A percentile compares a stretch with the other conserved stretches of the same genome.
These are phyloP conservation scores for Pseudisothecium myosuroides DNA, from an alignment of 225 moss, liverwort and hornwort genomes.

Conservation along the genomic window DNA sequence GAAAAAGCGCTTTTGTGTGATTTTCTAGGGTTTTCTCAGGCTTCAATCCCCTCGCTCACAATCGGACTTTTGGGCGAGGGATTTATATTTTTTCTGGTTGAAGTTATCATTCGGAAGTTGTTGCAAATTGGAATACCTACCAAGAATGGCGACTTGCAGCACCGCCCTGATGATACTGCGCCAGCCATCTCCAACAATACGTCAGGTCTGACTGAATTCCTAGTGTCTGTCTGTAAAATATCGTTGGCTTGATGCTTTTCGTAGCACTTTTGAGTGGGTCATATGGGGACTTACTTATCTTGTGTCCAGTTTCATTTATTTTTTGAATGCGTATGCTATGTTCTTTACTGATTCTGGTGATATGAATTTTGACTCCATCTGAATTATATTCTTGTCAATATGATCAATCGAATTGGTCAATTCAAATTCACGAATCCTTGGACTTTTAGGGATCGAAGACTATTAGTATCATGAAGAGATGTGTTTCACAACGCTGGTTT, in stretches of 20 bases:
- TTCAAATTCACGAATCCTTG: too few species aligned
- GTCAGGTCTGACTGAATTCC: not conserved
- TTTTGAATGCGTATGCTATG: not conserved
- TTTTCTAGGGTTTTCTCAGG: not conserved
- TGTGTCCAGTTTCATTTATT: not conserved
- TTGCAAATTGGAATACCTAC: not conserved
- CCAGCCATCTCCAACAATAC: not conserved
- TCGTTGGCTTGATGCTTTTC: not conserved
- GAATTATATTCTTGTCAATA: not conserved
- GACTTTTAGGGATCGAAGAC: not conserved
- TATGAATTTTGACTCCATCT: not conserved
- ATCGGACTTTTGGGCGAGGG: not conserved
- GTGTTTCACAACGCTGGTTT: not conserved
- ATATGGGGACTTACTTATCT: too few species aligned
- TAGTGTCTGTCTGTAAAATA: not conserved
- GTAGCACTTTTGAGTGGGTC: too few species aligned
- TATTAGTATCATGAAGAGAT: not conserved
- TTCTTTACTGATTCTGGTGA: not conserved
- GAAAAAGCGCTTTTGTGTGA: not conserved
- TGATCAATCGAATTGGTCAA: not conserved
- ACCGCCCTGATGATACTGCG: constrained; percentile 14
- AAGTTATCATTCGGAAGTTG: not conserved
- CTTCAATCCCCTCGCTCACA: not conserved
- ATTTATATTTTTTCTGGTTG: not conserved
- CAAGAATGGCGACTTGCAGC: constrained; percentile 17